phyloP scores from a whole-genome alignment of 2,329 filamentous ascomycete species.

The Fusarium sublunatum region DNA sequence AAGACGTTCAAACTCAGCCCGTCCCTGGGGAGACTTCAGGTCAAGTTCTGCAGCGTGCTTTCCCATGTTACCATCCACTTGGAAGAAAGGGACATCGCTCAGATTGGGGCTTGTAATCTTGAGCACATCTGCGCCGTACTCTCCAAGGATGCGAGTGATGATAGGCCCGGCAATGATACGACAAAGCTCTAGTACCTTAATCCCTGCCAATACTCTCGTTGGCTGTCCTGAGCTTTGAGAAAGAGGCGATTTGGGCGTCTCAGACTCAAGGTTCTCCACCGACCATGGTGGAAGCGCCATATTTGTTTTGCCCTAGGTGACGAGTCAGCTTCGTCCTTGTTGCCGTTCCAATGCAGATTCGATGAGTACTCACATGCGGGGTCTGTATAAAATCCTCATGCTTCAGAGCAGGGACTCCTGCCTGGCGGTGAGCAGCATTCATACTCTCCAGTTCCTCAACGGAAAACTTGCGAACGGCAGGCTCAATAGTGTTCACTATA shows the following conservation, averaged over 20 bases:
- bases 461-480: slow-evolving; percentile 65
- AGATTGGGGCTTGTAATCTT: slow-evolving; percentile 76
- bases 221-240: slow-evolving; percentile 28
- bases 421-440: slow-evolving; percentile 67
- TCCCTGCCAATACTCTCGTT: slow-evolving; percentile 61
- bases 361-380: slow-evolving; percentile 49
- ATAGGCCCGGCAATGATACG: slow-evolving; percentile 82
- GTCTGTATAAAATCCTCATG: slow-evolving; percentile 69
- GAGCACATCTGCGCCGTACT: slow-evolving; percentile 79
- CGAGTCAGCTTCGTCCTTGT: background rate
- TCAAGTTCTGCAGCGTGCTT: slow-evolving; percentile 75
- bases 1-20: slow-evolving; percentile 67
- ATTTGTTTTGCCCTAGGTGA: slow-evolving; percentile 58
- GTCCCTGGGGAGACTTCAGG: slow-evolving; percentile 66
- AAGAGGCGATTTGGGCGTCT: slow-evolving; percentile 61
- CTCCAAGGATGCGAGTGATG: slow-evolving; percentile 76
- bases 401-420: slow-evolving; percentile 69
- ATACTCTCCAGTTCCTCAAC: slow-evolving; percentile 66
- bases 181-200: slow-evolving; percentile 80
- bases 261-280: slow-evolving; percentile 61
- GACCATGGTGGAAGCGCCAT: slow-evolving; percentile 58
- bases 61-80: slow-evolving; percentile 77
- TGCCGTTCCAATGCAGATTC: too few relatives aligned
- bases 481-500: slow-evolving; percentile 69
- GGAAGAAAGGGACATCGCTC: slow-evolving; percentile 78